A percentile compares a stretch with the other conserved stretches of the same genome.
Evolutionary conservation across 805 yeast species (phyloP).

Genomic region (Pichia kluyveri): DNA sequence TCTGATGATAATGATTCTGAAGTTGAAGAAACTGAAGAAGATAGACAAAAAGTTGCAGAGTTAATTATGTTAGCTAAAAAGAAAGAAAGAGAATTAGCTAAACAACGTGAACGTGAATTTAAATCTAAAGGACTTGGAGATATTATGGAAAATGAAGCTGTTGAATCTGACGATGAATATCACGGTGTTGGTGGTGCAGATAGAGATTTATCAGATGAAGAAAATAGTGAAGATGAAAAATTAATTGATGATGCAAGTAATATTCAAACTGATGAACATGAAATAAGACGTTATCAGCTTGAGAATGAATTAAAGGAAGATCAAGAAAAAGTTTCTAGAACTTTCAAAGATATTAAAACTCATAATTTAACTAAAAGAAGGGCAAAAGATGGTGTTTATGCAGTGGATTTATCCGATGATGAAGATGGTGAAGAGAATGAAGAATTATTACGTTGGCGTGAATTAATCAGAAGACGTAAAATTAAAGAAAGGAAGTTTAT

Average conservation of each 20-base stretch:
- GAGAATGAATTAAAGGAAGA: constrained; percentile 57
- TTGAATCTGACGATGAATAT: constrained; percentile 87
- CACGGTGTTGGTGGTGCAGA: constrained; percentile 71
- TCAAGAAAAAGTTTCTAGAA: constrained; percentile 52
- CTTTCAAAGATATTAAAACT: constrained; percentile 61
- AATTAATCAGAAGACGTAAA: constrained; percentile 7
- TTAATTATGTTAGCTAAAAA: constrained; percentile 18
- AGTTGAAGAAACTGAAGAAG: constrained; percentile 31
- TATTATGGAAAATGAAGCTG: constrained; percentile 75
- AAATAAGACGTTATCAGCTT: constrained; percentile 47
- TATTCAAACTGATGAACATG: constrained; percentile 47
- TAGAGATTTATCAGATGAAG: constrained; percentile 47
- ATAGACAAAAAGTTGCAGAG: constrained; percentile 21
- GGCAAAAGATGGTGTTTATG: constrained; percentile 43
- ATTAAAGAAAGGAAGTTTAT: constrained; percentile 31
- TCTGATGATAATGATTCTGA: constrained; percentile 13
- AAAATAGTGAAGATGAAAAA: constrained; percentile 66
- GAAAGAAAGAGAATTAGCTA: constrained; percentile 16
- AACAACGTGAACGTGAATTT: constrained; percentile 38
- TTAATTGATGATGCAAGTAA: constrained; percentile 67
- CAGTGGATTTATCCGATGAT: constrained; percentile 63
- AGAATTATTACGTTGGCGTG: constrained; percentile 2
- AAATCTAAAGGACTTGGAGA: constrained; percentile 48
- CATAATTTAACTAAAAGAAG: constrained; percentile 58
- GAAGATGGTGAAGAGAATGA: constrained; percentile 42